These are phyloP conservation scores for barley (Hordeum vulgare) DNA, from an alignment of 176 grass and related monocot genomes.

Conservation along the genomic window DNA sequence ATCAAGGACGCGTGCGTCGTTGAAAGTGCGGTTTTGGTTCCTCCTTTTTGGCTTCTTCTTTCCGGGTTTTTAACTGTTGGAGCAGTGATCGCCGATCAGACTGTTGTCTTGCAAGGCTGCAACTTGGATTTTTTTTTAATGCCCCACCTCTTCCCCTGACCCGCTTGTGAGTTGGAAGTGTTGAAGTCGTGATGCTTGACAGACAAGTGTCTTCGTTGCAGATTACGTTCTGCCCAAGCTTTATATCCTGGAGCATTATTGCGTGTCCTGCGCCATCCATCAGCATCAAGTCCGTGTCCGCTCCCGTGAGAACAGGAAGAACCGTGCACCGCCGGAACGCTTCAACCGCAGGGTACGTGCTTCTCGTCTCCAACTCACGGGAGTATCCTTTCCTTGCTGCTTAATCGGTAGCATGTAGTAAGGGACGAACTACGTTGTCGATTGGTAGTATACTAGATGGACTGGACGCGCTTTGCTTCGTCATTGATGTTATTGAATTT, in stretches of 20 bases:
- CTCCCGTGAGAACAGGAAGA: conserved; percentile 45
- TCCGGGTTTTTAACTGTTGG: background rate
- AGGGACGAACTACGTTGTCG: no score
- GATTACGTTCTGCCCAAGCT: conserved; percentile 81
- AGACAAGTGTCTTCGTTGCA: background rate
- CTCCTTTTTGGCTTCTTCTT: background rate
- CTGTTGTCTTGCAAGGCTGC: background rate
- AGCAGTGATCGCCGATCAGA: background rate
- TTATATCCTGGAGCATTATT: conserved; percentile 63
- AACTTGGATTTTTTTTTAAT: background rate
- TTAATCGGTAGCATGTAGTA: background rate
- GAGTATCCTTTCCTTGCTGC: background rate
- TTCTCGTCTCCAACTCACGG: background rate
- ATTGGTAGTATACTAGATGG: no score
- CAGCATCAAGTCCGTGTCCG: conserved; percentile 66
- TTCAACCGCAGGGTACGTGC: conserved; percentile 69
- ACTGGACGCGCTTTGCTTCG: no score
- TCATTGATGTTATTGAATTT: no score
- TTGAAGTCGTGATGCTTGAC: background rate
- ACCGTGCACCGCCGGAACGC: conserved; percentile 60
- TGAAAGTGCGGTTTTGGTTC: conserved; percentile 24
- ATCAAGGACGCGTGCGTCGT: conserved; percentile 62
- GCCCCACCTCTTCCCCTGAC: background rate
- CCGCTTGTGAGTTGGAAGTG: background rate
- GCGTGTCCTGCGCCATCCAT: conserved; percentile 82